Conservation (phyloP, 2,329 filamentous ascomycete species). For the Pseudocercospora fijiensis region DNA sequence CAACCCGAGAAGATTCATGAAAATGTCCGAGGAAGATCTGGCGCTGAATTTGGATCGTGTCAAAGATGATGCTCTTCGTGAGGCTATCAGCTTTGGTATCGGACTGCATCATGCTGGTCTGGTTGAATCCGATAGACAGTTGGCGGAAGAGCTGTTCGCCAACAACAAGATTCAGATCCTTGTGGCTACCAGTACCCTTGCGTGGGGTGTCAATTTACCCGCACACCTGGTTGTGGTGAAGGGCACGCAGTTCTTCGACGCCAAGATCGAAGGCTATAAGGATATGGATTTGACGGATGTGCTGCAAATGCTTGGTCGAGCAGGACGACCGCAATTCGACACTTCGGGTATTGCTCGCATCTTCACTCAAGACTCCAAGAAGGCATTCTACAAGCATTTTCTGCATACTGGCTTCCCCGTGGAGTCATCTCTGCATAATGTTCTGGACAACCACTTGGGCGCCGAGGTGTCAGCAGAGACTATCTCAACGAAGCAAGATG, state of each 20-base stretch:
- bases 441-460: conserved; percentile 93
- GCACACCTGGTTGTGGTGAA: conserved; percentile 97
- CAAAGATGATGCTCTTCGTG: conserved; percentile 87
- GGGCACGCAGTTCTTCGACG: conserved; percentile 96
- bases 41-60: conserved; percentile 83
- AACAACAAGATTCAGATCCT: conserved; percentile 98
- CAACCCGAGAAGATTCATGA: conserved; percentile 86
- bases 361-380: conserved; percentile 96
- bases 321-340: conserved; percentile 94
- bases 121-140: conserved; percentile 86
- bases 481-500: conserved; percentile 91
- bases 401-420: conserved; percentile 96
- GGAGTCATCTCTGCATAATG: conserved; percentile 92
- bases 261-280: conserved; percentile 94
- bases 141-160: conserved; percentile 91
- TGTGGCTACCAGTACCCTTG: conserved; percentile 90
- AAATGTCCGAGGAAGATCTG: conserved; percentile 92
- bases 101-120: conserved; percentile 96
- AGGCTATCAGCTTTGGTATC: conserved; percentile 96
- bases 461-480: conserved; percentile 94
- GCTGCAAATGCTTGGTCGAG: conserved; percentile 93
- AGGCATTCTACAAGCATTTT: conserved; percentile 99
- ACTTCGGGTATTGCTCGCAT: conserved; percentile 93
- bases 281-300: conserved; percentile 99
- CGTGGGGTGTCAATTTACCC: conserved; percentile 97